Evolutionary conservation across 1,284 basidiomycete genomes (phyloP).

Genomic region (Bjerkandera adusta): DNA sequence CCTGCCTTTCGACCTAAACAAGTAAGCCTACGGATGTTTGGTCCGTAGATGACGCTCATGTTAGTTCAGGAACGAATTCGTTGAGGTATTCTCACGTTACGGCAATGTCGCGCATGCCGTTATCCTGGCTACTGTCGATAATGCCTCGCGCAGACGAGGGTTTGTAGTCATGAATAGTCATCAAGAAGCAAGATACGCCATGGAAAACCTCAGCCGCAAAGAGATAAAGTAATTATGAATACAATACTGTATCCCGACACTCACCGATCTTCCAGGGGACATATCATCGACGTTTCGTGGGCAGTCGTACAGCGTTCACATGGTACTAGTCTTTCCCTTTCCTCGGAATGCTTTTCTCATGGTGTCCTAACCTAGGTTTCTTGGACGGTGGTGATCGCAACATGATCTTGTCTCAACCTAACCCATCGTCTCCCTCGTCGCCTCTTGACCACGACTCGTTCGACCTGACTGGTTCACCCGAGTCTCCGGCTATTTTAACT

Average conservation of each 20-base stretch:
- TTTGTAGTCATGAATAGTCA: conserved; percentile 77
- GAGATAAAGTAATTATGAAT: conserved; percentile 54
- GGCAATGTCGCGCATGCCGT: conserved; percentile 71
- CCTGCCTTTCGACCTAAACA: conserved; percentile 71
- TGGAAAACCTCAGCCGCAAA: conserved; percentile 61
- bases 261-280: conserved; percentile 43
- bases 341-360: not conserved
- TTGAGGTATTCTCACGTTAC: conserved; percentile 56
- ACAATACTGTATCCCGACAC: not conserved
- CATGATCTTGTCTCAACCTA: conserved; percentile 47
- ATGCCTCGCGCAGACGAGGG: conserved; percentile 73
- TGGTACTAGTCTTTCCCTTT: conserved; percentile 45
- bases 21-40: conserved; percentile 40
- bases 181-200: conserved; percentile 63
- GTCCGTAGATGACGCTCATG: not conserved
- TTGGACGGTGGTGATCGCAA: conserved; percentile 75
- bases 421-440: conserved; percentile 35
- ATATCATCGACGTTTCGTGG: conserved; percentile 75
- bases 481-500: conserved; percentile 22
- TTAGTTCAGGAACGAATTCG: conserved; percentile 52
- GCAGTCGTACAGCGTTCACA: conserved; percentile 80
- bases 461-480: conserved; percentile 16
- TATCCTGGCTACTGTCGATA: conserved; percentile 76
- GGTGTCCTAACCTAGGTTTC: conserved; percentile 47
- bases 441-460: conserved; percentile 23